A percentile compares a stretch with the other conserved stretches of the same genome.
phyloP scores from a whole-genome alignment of 2,329 filamentous ascomycete genomes.

The Colletotrichum orchidophilum region DNA sequence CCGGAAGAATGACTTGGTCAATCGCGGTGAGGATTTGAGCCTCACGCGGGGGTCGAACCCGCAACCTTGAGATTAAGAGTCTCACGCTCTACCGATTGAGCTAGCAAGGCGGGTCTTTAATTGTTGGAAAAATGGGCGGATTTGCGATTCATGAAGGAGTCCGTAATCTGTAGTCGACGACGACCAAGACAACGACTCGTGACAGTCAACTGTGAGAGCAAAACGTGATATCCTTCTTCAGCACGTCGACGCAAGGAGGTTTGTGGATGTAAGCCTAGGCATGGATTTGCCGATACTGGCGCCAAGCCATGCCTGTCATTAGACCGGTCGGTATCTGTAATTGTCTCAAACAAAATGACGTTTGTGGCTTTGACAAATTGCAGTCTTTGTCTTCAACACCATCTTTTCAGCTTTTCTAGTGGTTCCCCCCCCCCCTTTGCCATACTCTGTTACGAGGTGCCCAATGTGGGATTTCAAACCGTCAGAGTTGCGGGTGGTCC shows the following conservation, averaged over 20 bases:
- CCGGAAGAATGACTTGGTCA: neutral
- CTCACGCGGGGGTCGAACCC: slow-evolving; percentile 38
- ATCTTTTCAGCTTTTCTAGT: too few relatives aligned
- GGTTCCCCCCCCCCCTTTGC: too few relatives aligned
- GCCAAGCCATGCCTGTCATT: neutral
- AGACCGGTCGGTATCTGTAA: neutral
- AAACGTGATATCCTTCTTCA: neutral
- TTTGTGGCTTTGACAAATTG: neutral
- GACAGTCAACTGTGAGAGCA: too few relatives aligned
- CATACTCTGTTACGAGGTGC: neutral
- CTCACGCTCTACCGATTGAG: slow-evolving; percentile 64
- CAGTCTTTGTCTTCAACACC: neutral
- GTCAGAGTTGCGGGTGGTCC: neutral
- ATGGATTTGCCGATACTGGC: neutral
- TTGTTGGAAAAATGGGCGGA: neutral
- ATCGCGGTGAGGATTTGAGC: slow-evolving; percentile 33
- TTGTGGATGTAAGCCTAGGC: neutral
- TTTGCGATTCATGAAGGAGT: neutral
- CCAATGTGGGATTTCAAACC: too few relatives aligned
- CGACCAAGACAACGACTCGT: neutral
- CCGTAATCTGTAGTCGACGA: neutral
- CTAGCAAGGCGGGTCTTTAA: slow-evolving; percentile 13
- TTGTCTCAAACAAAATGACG: neutral
- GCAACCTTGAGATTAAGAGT: slow-evolving; percentile 60
- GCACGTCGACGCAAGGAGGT: too few relatives aligned